These are phyloP conservation scores for Helotiales sp. DNA, from an alignment of 2,329 filamentous ascomycete genomes.

Conservation along the genomic window DNA sequence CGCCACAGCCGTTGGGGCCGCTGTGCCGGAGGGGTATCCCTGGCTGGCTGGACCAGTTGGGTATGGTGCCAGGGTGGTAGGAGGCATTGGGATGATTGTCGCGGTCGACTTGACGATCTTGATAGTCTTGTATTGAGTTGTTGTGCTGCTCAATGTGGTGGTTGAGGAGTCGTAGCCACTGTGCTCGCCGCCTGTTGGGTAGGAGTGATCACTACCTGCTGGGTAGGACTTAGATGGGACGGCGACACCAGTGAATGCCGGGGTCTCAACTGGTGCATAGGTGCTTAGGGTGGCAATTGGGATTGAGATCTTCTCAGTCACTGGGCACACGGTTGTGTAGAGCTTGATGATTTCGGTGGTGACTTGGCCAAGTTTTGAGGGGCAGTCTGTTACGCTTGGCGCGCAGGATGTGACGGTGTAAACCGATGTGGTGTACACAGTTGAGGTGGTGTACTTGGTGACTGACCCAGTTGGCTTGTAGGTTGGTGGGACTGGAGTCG, in stretches of 20 bases:
- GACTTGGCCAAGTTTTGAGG: conserved; percentile 46
- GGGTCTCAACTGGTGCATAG: not conserved
- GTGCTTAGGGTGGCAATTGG: conserved; percentile 5
- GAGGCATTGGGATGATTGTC: conserved; percentile 13
- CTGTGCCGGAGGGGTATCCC: conserved; percentile 12
- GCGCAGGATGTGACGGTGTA: conserved; percentile 58
- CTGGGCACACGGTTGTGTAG: conserved; percentile 48
- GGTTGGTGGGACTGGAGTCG: conserved; percentile 4
- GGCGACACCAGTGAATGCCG: not conserved
- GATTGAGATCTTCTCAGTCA: conserved; percentile 7
- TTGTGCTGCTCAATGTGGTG: conserved; percentile 19
- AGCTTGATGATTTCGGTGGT: conserved; percentile 49
- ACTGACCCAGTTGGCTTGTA: conserved; percentile 6
- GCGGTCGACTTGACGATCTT: conserved; percentile 18
- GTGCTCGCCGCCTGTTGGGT: not conserved
- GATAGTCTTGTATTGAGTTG: conserved; percentile 23
- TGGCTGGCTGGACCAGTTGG: conserved; percentile 15
- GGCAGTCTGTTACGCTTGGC: conserved; percentile 56
- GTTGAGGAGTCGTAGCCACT: conserved; percentile 2
- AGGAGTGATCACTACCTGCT: not conserved
- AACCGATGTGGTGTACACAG: conserved; percentile 55
- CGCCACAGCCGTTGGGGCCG: conserved; percentile 3
- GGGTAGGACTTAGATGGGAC: not conserved
- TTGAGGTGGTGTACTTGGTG: conserved; percentile 46
- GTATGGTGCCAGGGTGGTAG: conserved; percentile 10